Conservation (phyloP, 2,329 filamentous ascomycete genomes). For the Ceratocystis albifundus region DNA sequence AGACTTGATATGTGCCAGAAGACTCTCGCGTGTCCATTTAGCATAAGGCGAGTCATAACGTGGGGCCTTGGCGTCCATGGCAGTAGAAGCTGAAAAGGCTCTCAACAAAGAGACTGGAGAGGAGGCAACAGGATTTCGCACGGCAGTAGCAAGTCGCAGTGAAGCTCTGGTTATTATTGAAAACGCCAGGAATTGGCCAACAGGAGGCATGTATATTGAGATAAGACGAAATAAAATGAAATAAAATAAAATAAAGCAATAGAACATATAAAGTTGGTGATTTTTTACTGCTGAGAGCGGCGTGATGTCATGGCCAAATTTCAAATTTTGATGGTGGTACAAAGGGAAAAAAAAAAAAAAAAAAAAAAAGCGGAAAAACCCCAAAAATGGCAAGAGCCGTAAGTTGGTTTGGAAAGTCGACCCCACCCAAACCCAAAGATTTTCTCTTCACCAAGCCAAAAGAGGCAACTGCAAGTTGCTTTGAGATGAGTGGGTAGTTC, state of each 20-base stretch:
- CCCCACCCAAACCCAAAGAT: slow-evolving; percentile 12
- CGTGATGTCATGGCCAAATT: not conserved
- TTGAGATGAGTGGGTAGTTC: not conserved
- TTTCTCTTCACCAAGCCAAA: slow-evolving; percentile 1
- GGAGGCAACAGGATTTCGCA: not conserved
- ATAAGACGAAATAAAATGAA: no score
- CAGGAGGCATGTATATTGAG: not conserved
- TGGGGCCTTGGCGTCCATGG: slow-evolving; percentile 14
- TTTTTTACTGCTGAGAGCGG: not conserved
- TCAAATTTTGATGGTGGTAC: slow-evolving; percentile 20
- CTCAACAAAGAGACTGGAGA: not conserved
- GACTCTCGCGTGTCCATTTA: slow-evolving; percentile 55
- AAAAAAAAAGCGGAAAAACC: no score
- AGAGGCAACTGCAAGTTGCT: not conserved
- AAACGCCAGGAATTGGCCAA: not conserved
- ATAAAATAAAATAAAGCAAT: not conserved
- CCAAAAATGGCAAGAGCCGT: not conserved
- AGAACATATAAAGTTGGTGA: not conserved
- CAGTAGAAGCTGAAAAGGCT: slow-evolving; percentile 15
- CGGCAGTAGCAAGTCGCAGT: not conserved
- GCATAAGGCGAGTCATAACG: slow-evolving; percentile 40
- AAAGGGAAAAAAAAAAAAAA: slow-evolving; percentile 7
- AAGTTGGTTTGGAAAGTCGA: not conserved
- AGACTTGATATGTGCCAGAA: slow-evolving; percentile 55
- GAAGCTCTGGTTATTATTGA: not conserved